Evolutionary conservation across 139 green algal species (phyloP), one percentile per base, ranked within the genome.

Genomic region (Picochlorum costavermella): DNA sequence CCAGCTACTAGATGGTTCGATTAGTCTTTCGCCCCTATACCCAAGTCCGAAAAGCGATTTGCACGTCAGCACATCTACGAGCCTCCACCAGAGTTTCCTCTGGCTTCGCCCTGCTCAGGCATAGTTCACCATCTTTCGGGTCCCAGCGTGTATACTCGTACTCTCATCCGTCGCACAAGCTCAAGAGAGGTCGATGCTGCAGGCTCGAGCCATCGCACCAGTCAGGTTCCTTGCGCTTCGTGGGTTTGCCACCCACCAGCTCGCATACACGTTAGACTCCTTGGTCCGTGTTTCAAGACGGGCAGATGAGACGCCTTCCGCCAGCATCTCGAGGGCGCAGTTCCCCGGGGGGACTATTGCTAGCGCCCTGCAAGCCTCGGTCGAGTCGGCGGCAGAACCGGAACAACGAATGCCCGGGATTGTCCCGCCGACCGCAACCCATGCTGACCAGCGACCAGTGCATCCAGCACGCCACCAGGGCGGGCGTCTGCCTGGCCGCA

Each of bases 1-100:
- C 84, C 87, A 95, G 85, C 87, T 95, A 95, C 85, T 94, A 91
- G 80, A 92, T 92, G 84, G 87, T 95, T 95, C 87, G 87, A 95
- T 95, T 95, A 95, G 88, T 95, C 88, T 95, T 95, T 95, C 88
- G 88, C 88, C 87, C 88, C 86, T 93, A 95, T 95, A 93, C 88
- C 82, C n/a, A 95, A 92, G 81, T 95, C 83, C 73, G 86, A 92
- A 87, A 88, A 95, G 83, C 88, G 86, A 95, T 95, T 95, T 95
- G 87, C 87, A 95, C 87, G 85, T 95, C 85, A 92, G 87, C 83
- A 92, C 85, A 87, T 85, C 84, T 94, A 89, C 86, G 86, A 91
- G 84, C 86, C 83, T n/a, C 86, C 86, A 93, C 84, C 83, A 90
- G 86, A 87, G 82, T 92, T 92, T 92, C 86, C 83, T 86, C 84